phyloP scores from a whole-genome alignment of 371 early-diverging fungal genomes.

The Phascolomyces articulosus region DNA sequence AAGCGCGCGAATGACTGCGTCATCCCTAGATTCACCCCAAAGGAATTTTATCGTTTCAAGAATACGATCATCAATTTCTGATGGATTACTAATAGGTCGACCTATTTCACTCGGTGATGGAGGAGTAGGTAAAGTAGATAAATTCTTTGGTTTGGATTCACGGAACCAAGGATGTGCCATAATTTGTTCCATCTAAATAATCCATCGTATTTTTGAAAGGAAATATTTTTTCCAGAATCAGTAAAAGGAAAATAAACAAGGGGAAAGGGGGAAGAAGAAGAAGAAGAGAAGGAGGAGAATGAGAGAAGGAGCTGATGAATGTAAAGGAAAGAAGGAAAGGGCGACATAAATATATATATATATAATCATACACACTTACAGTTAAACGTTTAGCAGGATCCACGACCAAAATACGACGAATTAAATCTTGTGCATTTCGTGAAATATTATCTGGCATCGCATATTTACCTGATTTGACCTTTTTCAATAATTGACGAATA shows the following conservation, averaged over 20 bases:
- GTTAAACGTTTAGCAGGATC: conserved; percentile 47
- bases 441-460: conserved; percentile 72
- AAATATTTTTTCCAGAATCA: too few relatives aligned
- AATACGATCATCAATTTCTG: conserved; percentile 39
- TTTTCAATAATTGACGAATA: conserved; percentile 70
- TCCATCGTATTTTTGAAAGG: too few relatives aligned
- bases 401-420: conserved; percentile 49
- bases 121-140: conserved; percentile 25
- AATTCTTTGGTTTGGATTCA: conserved; percentile 25
- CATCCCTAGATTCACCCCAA: conserved; percentile 43
- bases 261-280: background rate
- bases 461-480: conserved; percentile 61
- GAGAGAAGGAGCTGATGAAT: too few relatives aligned
- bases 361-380: conserved; percentile 23
- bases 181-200: conserved; percentile 33
- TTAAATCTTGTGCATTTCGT: conserved; percentile 64
- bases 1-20: conserved; percentile 40
- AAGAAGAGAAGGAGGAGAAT: background rate
- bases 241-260: background rate
- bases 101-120: conserved; percentile 39
- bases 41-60: conserved; percentile 41
- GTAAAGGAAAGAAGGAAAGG: background rate
- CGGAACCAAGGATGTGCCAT: conserved; percentile 44
- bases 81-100: conserved; percentile 26
- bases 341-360: background rate